Evolutionary conservation across 208 protist species (phyloP), one percentile per base, ranked within the genome.

Genomic region (Acanthamoeba polyphaga): DNA sequence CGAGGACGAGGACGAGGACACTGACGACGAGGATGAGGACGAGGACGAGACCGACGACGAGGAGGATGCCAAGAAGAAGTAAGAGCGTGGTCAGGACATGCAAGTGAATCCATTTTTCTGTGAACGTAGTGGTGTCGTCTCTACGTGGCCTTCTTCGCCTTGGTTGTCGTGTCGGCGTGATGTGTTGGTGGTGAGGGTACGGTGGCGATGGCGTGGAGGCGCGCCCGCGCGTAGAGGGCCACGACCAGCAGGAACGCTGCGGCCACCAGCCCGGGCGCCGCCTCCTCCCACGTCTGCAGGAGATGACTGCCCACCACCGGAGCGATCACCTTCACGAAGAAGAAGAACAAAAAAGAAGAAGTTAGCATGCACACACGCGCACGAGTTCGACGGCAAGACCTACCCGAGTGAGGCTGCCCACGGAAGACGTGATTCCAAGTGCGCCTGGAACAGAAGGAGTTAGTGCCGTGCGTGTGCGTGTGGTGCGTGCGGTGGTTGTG

Each of bases 381-480:
- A 49, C n/a, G 70, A 78, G n/a, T 1, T 34, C 64, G 5, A 78
- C 38, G 34, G n/a, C 24, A 29, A 70, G 62, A 29, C 62, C 24
- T 78, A 88, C 80, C 12, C 82, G 49, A 10, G 82, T 90, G 29
- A 90, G 49, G 82, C 82, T 90, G 82, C 82, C 82, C 58, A 90
- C 58, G 55, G 82, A 60, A 22, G 82, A 60, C 6, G 82, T 49
- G 24, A 90, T 43, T 2, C 82, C 82, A 60, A 90, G 58, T 53
- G 82, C 82, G 12, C 53, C 82, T 84, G 19, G 32, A 74, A 74
- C 62, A 70, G 27, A 10, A 7, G 9, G 62, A 70, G 17, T 13
- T 15, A 60, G 10, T 22, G 55, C 29, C 62, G 24, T 38, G 34
- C 34, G 34, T 38, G 34, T 38, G 34, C 34, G n/a, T 38, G 34